These are phyloP conservation scores for Avicennia marina DNA, from an alignment of 257 asterid species.

Conservation along the genomic window DNA sequence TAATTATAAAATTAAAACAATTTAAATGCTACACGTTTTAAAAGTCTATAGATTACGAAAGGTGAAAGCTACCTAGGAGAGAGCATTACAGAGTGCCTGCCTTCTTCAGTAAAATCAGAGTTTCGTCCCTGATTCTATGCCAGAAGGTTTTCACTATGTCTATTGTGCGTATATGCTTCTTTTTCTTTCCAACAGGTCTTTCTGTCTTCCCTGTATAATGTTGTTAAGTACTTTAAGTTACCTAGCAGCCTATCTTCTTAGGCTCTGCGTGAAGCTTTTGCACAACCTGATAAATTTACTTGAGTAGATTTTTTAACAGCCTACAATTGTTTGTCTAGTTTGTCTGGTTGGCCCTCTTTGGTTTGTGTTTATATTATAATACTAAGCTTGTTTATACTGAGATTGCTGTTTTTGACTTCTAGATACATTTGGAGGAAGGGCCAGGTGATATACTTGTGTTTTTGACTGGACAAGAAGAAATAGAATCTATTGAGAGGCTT, in stretches of 20 bases:
- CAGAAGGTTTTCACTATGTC: not conserved
- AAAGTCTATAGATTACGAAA: not conserved
- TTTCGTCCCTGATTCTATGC: not conserved
- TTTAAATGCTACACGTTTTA: not conserved
- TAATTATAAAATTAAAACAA: not conserved
- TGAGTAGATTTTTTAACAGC: slow-evolving; percentile 1
- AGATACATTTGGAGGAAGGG: slow-evolving; percentile 88
- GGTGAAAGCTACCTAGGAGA: slow-evolving; percentile 1
- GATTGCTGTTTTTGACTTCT: slow-evolving; percentile 16
- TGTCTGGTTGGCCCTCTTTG: slow-evolving; percentile 11
- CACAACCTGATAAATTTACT: not conserved
- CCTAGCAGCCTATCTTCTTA: not conserved
- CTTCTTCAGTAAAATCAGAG: not conserved
- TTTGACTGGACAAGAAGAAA: slow-evolving; percentile 98
- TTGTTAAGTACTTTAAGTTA: not conserved
- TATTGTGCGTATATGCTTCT: not conserved
- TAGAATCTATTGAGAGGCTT: slow-evolving; percentile 91
- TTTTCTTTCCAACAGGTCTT: slow-evolving; percentile 6
- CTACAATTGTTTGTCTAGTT: slow-evolving; percentile 2
- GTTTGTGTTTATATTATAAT: slow-evolving; percentile 4
- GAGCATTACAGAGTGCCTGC: slow-evolving; percentile 7
- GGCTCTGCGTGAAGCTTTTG: not conserved
- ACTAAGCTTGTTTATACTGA: not conserved
- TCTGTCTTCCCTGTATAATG: not conserved
- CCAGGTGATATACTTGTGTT: slow-evolving; percentile 95